Percentiles rank a stretch among this genome's conserved stretches.
These are phyloP conservation scores for Podaxis mareebaensis DNA, from an alignment of 768 basidiomycete genomes.

Conservation along the genomic window DNA sequence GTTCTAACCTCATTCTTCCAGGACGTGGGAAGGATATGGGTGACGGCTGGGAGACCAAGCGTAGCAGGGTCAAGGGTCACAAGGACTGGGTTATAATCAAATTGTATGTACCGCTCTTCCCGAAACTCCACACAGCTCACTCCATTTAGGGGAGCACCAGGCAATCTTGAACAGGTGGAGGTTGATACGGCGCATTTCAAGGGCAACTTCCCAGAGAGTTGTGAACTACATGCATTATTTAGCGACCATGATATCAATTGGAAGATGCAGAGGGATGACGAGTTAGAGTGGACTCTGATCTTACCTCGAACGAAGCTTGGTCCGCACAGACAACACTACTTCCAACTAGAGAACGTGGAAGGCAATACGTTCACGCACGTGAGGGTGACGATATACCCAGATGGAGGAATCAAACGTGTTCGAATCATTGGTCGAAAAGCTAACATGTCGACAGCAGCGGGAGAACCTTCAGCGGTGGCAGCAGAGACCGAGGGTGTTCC, in stretches of 20 bases:
- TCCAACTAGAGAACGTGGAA: constrained; percentile 72
- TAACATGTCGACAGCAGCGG: constrained; percentile 10
- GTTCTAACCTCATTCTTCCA: constrained; percentile 87
- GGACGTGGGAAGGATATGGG: constrained; percentile 95
- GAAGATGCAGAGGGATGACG: constrained; percentile 33
- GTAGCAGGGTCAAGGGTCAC: constrained; percentile 77
- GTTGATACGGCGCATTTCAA: constrained; percentile 96
- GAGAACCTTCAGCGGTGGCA: not conserved
- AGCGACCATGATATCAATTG: constrained; percentile 37
- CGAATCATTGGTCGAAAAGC: constrained; percentile 69
- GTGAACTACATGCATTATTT: constrained; percentile 70
- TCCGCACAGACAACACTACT: constrained; percentile 87
- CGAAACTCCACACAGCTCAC: constrained; percentile 4
- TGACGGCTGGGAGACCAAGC: constrained; percentile 98
- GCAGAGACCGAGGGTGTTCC: not conserved
- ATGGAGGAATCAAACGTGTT: constrained; percentile 95
- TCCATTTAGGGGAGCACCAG: constrained; percentile 63
- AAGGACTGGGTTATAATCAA: constrained; percentile 92
- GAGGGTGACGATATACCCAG: constrained; percentile 86
- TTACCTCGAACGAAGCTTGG: constrained; percentile 80
- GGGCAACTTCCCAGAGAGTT: constrained; percentile 92
- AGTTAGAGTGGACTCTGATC: constrained; percentile 70
- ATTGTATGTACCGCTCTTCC: constrained; percentile 54
- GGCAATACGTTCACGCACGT: constrained; percentile 75
- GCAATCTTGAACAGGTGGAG: constrained; percentile 73